Base-by-base conservation (phyloP, 192 early-diverging fungal species). In the Entomortierella beljakovae region DNA sequence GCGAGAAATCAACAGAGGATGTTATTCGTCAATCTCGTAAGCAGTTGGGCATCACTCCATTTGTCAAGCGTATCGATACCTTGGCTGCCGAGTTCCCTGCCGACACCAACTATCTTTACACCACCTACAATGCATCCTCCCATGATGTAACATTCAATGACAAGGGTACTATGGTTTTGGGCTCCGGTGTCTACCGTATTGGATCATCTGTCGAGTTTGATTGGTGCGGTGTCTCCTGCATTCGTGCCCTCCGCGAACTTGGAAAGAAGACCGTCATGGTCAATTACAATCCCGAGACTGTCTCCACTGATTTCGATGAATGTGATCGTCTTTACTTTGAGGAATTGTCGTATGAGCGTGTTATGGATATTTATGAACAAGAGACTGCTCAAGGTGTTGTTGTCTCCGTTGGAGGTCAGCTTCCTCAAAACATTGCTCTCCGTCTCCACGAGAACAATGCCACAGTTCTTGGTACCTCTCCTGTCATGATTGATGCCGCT, bases 261-360 rank as follows among this genome's bases (percentile, higher is more conserved):
- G 94, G 94, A 56, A 87, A 89, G 70, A 90, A 90, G 74, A 99
- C 97, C 1, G 85, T 99, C 20, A 98, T 97, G 96, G 91, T 99
- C 68, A 99, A 99, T 84, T 99, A 99, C 88, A 99, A 99, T 81
- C 97, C 97, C 16, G 97, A 99, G 81, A 99, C 97, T 1, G 97
- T 99, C 26, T 97, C 96, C 18, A 97, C 97, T 26, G 97, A 99
- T 81, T 99, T 96, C 77, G 97, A 97, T 84, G 97, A 99, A 84
- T 95, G 94, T 81, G 96, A 99, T 62, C 91, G 97, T 42, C 88
- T 99, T n/a, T 99, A 99, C 90, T 99, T 97, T 87, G 97, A 99
- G 82, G 94, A 97, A 76, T 86, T 99, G 50, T 90, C 86, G 51
- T 90, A 96, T 69, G 97, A 99, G 83, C 95, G 97, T 80, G 94